These are phyloP conservation scores for Penicillium sp. DNA, from an alignment of 2,329 filamentous ascomycete species.

Conservation along the genomic window DNA sequence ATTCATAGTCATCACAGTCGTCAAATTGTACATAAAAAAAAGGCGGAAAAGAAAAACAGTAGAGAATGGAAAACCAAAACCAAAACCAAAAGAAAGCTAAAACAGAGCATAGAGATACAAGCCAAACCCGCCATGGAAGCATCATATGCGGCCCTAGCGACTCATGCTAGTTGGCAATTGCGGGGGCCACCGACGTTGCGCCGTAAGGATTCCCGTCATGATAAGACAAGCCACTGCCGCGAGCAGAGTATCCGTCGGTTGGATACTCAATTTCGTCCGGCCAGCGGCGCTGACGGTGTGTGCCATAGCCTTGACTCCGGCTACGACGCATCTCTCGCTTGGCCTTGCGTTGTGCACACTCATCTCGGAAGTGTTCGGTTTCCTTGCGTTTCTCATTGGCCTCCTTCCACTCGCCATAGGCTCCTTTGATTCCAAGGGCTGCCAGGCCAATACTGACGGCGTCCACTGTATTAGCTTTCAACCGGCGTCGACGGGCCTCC, in stretches of 20 bases:
- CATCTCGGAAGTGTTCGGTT: constrained; percentile 49
- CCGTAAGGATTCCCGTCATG: constrained; percentile 15
- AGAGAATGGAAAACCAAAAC: too few species aligned
- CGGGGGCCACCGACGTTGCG: constrained; percentile 5
- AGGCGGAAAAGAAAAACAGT: too few species aligned
- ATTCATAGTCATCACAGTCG: too few species aligned
- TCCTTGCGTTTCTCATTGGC: constrained; percentile 57
- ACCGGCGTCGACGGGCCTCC: constrained; percentile 57
- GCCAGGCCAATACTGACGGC: constrained; percentile 62
- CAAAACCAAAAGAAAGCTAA: too few species aligned
- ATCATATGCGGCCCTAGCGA: too few species aligned
- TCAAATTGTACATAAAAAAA: too few species aligned
- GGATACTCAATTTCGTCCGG: constrained; percentile 29
- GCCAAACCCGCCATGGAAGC: too few species aligned
- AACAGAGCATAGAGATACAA: neutral
- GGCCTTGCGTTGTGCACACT: constrained; percentile 37
- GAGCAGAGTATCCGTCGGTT: neutral
- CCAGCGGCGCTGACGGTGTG: constrained; percentile 13
- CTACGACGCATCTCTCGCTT: constrained; percentile 43
- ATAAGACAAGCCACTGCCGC: constrained; percentile 5
- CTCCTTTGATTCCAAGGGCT: constrained; percentile 61
- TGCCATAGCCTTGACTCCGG: constrained; percentile 17
- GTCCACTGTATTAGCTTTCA: constrained; percentile 59
- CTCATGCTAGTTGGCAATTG: constrained; percentile 15
- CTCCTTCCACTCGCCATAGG: constrained; percentile 62